A percentile compares a stretch with the other conserved stretches of the same genome.
These are phyloP conservation scores for Starmera caribaea DNA, from an alignment of 805 yeast genomes.

Conservation along the genomic window DNA sequence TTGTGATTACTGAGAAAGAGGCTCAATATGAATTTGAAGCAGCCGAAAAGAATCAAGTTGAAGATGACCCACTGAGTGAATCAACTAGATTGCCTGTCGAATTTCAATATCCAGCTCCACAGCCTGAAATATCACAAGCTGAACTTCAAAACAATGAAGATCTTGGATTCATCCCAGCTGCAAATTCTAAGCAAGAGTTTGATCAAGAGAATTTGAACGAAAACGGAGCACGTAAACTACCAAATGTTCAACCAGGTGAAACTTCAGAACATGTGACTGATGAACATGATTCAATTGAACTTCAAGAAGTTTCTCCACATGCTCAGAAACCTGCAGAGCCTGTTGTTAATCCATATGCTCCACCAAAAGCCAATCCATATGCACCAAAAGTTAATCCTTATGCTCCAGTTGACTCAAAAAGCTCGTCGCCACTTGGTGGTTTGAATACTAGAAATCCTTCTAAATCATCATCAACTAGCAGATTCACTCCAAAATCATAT, in stretches of 20 bases:
- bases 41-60: neutral
- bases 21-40: too few species aligned
- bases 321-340: neutral
- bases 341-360: neutral
- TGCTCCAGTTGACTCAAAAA: neutral
- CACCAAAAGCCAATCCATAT: conserved; percentile 1
- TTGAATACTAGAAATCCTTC: neutral
- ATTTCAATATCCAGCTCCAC: neutral
- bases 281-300: neutral
- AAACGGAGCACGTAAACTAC: too few species aligned
- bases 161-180: neutral
- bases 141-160: neutral
- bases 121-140: neutral
- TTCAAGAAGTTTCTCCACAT: neutral
- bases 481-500: conserved; percentile 3
- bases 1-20: too few species aligned
- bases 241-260: too few species aligned
- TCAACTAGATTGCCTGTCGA: neutral
- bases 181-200: too few species aligned
- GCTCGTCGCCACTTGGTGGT: conserved; percentile 1
- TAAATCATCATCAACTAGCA: conserved; percentile 1
- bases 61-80: neutral
- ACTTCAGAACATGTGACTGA: too few species aligned
- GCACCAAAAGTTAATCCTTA: neutral
- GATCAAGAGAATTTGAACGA: too few species aligned